phyloP scores from a whole-genome alignment of 2,329 filamentous ascomycete genomes.

The Aspergillus sp. region DNA sequence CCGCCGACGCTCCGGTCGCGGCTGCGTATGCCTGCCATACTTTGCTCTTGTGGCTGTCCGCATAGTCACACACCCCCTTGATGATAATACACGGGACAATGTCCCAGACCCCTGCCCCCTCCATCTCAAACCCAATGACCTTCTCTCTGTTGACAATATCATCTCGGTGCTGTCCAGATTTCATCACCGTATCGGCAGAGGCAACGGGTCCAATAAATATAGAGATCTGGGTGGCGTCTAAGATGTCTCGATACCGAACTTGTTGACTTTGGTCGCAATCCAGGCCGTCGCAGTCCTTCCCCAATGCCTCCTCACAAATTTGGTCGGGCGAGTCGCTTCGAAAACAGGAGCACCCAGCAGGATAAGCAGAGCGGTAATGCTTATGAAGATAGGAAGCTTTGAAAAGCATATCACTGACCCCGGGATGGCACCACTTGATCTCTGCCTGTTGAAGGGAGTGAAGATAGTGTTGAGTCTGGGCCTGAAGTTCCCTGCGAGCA shows the following conservation, averaged over 20 bases:
- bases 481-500: background rate
- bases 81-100: background rate
- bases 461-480: background rate
- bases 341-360: background rate
- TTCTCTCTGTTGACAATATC: background rate
- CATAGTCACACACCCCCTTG: background rate
- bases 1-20: background rate
- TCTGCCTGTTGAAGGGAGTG: background rate
- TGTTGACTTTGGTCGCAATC: background rate
- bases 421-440: background rate
- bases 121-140: background rate
- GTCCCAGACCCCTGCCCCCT: background rate
- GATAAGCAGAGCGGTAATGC: background rate
- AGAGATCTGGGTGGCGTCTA: background rate
- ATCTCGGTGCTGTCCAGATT: slow-evolving; percentile 1
- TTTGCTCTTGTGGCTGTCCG: background rate
- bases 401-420: background rate
- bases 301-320: background rate
- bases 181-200: slow-evolving; percentile 4
- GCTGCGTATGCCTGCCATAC: background rate
- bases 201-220: background rate
- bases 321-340: background rate
- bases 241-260: background rate
- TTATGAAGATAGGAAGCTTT: slow-evolving; percentile 2
- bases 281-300: background rate